phyloP scores from a whole-genome alignment of 768 basidiomycete species.

The Lentinula guzmanii region DNA sequence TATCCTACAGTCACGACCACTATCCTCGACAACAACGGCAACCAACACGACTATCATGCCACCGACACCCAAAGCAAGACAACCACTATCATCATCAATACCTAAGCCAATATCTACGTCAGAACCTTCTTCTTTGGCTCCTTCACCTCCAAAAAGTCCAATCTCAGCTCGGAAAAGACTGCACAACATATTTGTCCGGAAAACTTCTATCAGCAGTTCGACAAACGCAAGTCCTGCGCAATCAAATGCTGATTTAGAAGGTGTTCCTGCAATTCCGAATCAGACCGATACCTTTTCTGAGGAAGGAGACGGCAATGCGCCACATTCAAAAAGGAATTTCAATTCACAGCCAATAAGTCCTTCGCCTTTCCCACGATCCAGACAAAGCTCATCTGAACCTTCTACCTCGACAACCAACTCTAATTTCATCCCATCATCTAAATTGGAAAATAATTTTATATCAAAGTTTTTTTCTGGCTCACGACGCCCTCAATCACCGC shows the following conservation, averaged over 20 bases:
- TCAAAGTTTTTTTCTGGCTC: conserved; percentile 5
- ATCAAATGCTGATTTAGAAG: conserved; percentile 11
- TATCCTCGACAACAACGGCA: conserved; percentile 59
- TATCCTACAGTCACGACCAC: conserved; percentile 51
- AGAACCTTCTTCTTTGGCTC: conserved; percentile 17
- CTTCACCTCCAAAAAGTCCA: conserved; percentile 26
- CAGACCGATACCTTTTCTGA: not conserved
- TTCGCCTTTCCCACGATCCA: conserved; percentile 15
- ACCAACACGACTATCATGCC: conserved; percentile 59
- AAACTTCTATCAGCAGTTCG: conserved; percentile 34
- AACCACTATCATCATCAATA: conserved; percentile 19
- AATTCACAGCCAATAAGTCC: conserved; percentile 24
- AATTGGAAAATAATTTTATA: conserved; percentile 5
- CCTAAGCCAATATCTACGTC: conserved; percentile 13
- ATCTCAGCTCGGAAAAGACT: conserved; percentile 33
- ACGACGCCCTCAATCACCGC: conserved; percentile 3
- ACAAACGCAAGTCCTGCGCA: conserved; percentile 19
- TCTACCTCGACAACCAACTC: conserved; percentile 3
- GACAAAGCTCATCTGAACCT: conserved; percentile 4
- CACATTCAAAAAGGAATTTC: not conserved
- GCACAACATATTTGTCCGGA: conserved; percentile 40
- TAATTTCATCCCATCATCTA: not conserved
- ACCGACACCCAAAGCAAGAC: conserved; percentile 39
- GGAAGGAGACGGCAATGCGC: not conserved
- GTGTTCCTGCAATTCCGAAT: conserved; percentile 18